A percentile compares a stretch with the other conserved stretches of the same genome.
Evolutionary conservation across 768 basidiomycete genomes (phyloP).

Genomic region (Mycena venus): DNA sequence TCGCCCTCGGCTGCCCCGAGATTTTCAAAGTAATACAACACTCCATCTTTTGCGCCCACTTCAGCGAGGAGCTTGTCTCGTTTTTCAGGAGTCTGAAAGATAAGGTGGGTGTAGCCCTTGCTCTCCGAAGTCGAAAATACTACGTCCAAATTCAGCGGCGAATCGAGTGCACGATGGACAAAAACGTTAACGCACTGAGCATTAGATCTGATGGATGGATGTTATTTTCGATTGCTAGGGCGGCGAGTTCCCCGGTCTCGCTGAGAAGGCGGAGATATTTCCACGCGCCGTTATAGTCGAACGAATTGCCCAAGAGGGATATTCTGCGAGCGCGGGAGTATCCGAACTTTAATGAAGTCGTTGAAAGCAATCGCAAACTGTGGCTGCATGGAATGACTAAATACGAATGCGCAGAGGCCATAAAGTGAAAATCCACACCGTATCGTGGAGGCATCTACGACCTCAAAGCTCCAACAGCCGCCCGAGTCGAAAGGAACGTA

Average conservation of each 20-base stretch:
- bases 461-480: constrained; percentile 1
- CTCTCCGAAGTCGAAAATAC: constrained; percentile 8
- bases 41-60: neutral
- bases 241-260: neutral
- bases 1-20: neutral
- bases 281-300: neutral
- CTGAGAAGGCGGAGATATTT: constrained; percentile 1
- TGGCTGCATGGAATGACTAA: neutral
- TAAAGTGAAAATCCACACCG: neutral
- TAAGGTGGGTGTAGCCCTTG: neutral
- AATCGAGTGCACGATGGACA: neutral
- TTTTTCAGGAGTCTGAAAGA: neutral
- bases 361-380: neutral
- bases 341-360: neutral
- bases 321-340: neutral
- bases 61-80: neutral
- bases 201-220: neutral
- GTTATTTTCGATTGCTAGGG: neutral
- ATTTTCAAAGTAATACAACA: constrained; percentile 13
- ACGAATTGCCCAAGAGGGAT: constrained; percentile 5
- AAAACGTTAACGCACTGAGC: neutral
- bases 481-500: neutral
- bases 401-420: neutral
- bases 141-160: neutral
- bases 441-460: neutral